phyloP scores from a whole-genome alignment of 192 early-diverging fungal species.

The Coemansia sp. region DNA sequence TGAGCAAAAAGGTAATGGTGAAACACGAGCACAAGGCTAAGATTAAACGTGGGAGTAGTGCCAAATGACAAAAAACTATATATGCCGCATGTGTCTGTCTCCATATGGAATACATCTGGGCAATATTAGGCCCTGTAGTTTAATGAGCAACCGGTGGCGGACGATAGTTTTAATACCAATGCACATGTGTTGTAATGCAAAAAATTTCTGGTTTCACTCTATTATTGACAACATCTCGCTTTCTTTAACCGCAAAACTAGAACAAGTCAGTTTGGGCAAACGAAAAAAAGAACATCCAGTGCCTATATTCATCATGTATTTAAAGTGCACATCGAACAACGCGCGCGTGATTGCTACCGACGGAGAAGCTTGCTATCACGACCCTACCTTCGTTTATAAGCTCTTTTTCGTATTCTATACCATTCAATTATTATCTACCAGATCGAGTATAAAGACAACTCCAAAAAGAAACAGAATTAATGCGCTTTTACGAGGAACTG shows the following conservation, averaged over 20 bases:
- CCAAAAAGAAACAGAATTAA: neutral
- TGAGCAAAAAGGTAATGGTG: neutral
- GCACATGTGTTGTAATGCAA: constrained; percentile 1
- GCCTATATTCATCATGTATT: neutral
- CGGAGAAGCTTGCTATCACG: neutral
- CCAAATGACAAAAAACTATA: neutral
- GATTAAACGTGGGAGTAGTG: neutral
- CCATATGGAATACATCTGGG: neutral
- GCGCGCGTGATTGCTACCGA: constrained; percentile 2
- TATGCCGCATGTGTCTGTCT: neutral
- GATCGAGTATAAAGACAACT: neutral
- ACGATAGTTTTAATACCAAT: neutral
- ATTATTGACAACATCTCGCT: neutral
- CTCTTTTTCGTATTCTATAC: neutral
- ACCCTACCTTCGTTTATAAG: neutral
- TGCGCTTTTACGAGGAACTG: constrained; percentile 29
- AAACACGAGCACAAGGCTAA: neutral
- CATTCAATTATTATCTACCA: neutral
- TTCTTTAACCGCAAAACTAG: no score
- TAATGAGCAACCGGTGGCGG: no score
- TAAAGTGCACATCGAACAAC: constrained; percentile 3
- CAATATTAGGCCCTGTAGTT: neutral
- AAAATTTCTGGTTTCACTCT: neutral
- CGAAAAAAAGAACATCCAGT: no score
- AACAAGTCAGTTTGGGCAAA: no score